These are phyloP conservation scores for Stachybotrys elegans DNA, from an alignment of 2,329 filamentous ascomycete genomes.

Conservation along the genomic window DNA sequence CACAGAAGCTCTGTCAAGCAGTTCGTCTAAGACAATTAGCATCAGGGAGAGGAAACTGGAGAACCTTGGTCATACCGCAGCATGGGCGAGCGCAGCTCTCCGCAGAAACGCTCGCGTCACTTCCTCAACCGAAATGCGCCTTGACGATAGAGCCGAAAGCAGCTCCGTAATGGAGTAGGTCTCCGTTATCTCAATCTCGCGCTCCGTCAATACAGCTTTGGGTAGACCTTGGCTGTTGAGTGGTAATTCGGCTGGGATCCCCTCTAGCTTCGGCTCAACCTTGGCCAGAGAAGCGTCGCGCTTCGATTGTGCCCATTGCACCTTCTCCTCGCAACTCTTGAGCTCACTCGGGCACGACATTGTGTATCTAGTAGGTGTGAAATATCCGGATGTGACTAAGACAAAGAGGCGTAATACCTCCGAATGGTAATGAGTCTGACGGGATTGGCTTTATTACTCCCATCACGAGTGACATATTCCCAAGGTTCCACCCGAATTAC, in stretches of 20 bases:
- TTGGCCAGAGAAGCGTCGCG: conserved; percentile 10
- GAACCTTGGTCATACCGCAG: not conserved
- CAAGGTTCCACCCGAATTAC: too few relatives aligned
- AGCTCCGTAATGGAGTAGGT: conserved; percentile 1
- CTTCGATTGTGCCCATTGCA: conserved; percentile 6
- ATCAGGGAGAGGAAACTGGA: not conserved
- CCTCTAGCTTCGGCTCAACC: conserved; percentile 10
- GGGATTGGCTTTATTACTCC: too few relatives aligned
- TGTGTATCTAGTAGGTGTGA: too few relatives aligned
- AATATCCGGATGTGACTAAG: too few relatives aligned
- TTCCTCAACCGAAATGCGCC: conserved; percentile 2
- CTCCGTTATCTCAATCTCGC: conserved; percentile 4
- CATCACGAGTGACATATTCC: too few relatives aligned
- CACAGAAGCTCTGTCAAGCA: conserved; percentile 28
- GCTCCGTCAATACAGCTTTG: not conserved
- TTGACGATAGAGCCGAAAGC: not conserved
- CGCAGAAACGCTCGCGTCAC: conserved; percentile 5
- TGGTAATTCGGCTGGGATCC: conserved; percentile 3
- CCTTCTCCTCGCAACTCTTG: conserved; percentile 2
- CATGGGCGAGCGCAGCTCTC: conserved; percentile 2
- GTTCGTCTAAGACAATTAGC: conserved; percentile 20
- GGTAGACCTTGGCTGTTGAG: not conserved
- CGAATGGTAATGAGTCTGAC: too few relatives aligned
- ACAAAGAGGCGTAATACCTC: too few relatives aligned
- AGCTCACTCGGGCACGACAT: too few relatives aligned